These are phyloP conservation scores for Candida arabinofermentans DNA, from an alignment of 805 yeast genomes.

Conservation along the genomic window DNA sequence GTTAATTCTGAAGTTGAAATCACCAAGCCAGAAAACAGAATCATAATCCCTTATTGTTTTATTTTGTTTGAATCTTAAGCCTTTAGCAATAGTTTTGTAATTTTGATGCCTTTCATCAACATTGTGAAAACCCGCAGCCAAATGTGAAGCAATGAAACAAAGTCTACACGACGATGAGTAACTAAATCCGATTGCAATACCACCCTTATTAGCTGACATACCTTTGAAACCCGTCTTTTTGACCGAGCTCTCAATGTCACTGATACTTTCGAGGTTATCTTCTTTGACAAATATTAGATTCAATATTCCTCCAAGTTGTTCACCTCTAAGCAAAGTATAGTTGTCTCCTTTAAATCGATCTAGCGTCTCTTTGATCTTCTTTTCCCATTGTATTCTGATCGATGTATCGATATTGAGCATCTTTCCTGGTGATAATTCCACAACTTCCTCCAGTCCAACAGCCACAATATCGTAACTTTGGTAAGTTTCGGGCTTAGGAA, in stretches of 20 bases:
- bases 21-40: conserved; percentile 86
- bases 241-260: conserved; percentile 62
- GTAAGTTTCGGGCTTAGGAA: conserved; percentile 36
- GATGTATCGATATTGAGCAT: conserved; percentile 74
- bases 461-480: conserved; percentile 64
- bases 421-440: conserved; percentile 78
- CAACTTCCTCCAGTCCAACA: conserved; percentile 85
- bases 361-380: conserved; percentile 46
- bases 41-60: conserved; percentile 72
- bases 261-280: conserved; percentile 45
- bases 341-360: conserved; percentile 36
- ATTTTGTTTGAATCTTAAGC: conserved; percentile 58
- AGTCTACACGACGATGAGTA: conserved; percentile 54
- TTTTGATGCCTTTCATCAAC: conserved; percentile 82
- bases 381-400: conserved; percentile 62
- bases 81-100: conserved; percentile 71
- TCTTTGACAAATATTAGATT: conserved; percentile 64
- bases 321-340: conserved; percentile 55
- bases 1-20: conserved; percentile 81
- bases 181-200: conserved; percentile 52
- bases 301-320: conserved; percentile 83
- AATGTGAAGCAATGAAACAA: conserved; percentile 80
- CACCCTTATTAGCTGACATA: conserved; percentile 64
- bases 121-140: conserved; percentile 89
- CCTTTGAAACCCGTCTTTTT: conserved; percentile 96